Evolutionary conservation across 208 protist genomes (phyloP).

Genomic region (Trypanosoma brucei): DNA sequence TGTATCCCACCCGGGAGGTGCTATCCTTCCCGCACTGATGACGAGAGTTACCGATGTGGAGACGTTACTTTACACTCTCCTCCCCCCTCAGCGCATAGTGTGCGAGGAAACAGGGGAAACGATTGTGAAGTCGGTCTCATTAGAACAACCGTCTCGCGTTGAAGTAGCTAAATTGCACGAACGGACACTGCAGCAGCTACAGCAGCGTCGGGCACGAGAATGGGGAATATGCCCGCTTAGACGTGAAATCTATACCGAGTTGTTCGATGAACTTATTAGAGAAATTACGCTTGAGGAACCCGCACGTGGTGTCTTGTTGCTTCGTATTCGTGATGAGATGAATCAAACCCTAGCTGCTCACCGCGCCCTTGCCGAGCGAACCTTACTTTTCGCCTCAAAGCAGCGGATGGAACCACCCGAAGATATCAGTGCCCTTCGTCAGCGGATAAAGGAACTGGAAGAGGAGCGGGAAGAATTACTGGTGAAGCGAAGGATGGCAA

Average conservation of each 20-base stretch:
- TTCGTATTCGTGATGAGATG: slow-evolving; percentile 95
- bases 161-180: slow-evolving; percentile 87
- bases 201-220: slow-evolving; percentile 90
- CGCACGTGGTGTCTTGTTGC: slow-evolving; percentile 95
- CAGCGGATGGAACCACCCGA: slow-evolving; percentile 16
- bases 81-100: slow-evolving; percentile 32
- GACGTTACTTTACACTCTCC: slow-evolving; percentile 47
- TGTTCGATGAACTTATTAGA: slow-evolving; percentile 97
- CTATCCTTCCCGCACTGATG: slow-evolving; percentile 40
- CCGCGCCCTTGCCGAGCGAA: slow-evolving; percentile 37
- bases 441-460: slow-evolving; percentile 19
- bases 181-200: slow-evolving; percentile 84
- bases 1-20: slow-evolving; percentile 9
- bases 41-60: slow-evolving; percentile 29
- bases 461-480: slow-evolving; percentile 32
- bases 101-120: slow-evolving; percentile 20
- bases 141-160: slow-evolving; percentile 43
- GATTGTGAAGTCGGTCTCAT: slow-evolving; percentile 54
- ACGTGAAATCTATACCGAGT: slow-evolving; percentile 95
- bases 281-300: slow-evolving; percentile 97
- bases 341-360: slow-evolving; percentile 53
- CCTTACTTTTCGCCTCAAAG: slow-evolving; percentile 85
- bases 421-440: neutral
- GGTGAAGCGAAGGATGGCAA: slow-evolving; percentile 28
- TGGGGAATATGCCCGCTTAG: slow-evolving; percentile 96